Evolutionary conservation across 2,329 filamentous ascomycete genomes (phyloP), one percentile per base, ranked within the genome.

Genomic region (Xylariaceae sp.): DNA sequence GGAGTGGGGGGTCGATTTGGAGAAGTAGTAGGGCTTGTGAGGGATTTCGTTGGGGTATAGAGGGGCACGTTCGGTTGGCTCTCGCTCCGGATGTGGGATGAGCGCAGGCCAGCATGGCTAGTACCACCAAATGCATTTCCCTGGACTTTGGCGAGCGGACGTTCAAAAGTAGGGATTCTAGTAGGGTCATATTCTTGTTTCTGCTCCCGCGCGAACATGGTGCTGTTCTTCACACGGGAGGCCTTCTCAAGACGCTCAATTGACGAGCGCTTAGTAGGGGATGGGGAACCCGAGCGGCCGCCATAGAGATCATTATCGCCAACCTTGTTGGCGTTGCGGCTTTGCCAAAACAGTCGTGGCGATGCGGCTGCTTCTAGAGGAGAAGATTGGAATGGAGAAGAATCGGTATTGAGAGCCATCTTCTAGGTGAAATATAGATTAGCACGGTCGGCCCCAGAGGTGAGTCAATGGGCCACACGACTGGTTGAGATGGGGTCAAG

Each of bases 141-240:
- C 73, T 89, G 87, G 65, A 89, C 76, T 69, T 85, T 86, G 67
- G 88, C 84, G 62, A 95, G 78, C 39, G 91, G 90, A 60, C 91
- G 84, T 73, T 97, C 89, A 58, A 95, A 81, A 56, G 88, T 79
- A 45, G 88, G 87, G 52, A 91, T 74, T 62, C 84, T 83, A 53
- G 86, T 81, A 31, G 91, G 90, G 71, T 96, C 90, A 76, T 96
- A 96, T 75, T 95, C 88, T 70, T 91, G 84, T 74, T 91, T 91
- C 68, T 91, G 87, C 73, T 96, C 91, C 53, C 91, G 87, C 42
- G 90, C 91, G 70, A 96, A 89, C 79, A 97, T 96, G 74, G 87
- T 95, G 80, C 92, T 96, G 76, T 96, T 97, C 80, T 92, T 96
- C 66, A 99, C 94, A 57, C 94, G 88, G 53, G 92, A 96, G 34